Evolutionary conservation across 2,329 filamentous ascomycete genomes (phyloP).

Genomic region (Geosmithia flava): DNA sequence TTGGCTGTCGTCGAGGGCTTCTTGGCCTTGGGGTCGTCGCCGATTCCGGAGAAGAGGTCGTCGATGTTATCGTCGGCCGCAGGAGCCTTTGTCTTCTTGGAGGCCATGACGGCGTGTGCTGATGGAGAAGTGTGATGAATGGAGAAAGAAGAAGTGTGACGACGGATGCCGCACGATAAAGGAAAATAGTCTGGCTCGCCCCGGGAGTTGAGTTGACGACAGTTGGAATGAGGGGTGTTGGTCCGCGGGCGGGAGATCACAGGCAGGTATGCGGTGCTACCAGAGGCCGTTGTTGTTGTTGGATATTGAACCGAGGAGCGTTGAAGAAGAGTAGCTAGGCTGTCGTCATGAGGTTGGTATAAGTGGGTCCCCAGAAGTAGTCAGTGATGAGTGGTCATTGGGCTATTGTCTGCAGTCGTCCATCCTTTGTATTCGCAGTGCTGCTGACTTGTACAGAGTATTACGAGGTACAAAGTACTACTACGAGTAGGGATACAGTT

Average conservation of each 20-base stretch:
- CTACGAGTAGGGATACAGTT: too few relatives aligned
- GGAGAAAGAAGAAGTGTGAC: neutral
- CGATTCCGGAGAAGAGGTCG: slow-evolving; percentile 53
- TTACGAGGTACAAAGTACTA: too few relatives aligned
- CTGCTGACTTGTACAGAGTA: neutral
- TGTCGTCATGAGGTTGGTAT: neutral
- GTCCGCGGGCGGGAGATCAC: neutral
- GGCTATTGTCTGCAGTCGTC: neutral
- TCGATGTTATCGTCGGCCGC: slow-evolving; percentile 49
- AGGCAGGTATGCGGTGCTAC: neutral
- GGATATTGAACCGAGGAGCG: neutral
- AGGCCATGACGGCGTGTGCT: slow-evolving; percentile 41
- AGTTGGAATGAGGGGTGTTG: neutral
- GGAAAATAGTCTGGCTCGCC: neutral
- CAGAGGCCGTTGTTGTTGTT: neutral
- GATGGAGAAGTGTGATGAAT: neutral
- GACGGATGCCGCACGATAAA: neutral
- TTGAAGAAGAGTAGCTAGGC: neutral
- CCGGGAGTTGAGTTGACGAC: neutral
- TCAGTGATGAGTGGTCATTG: neutral
- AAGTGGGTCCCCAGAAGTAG: neutral
- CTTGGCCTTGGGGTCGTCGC: slow-evolving; percentile 35
- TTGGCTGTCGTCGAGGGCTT: slow-evolving; percentile 29
- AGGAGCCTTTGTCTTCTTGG: slow-evolving; percentile 44
- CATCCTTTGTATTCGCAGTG: neutral